Conservation (phyloP, 73 alveolate genomes). For the Stentor coeruleus region DNA sequence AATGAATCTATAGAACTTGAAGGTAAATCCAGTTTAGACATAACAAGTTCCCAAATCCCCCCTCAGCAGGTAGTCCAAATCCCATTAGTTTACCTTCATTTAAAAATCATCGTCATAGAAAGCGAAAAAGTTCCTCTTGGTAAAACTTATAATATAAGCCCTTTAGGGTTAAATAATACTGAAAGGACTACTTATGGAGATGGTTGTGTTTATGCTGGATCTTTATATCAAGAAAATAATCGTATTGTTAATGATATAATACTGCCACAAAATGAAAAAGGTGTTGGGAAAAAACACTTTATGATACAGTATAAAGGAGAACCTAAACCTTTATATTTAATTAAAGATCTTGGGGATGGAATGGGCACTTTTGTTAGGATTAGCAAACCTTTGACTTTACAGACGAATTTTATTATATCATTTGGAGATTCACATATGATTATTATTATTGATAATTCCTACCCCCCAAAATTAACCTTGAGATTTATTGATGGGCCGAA, state of each 20-base stretch:
- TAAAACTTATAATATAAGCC: neutral
- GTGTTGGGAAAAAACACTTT: neutral
- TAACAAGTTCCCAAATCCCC: neutral
- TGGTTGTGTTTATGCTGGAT: neutral
- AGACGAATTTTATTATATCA: constrained; percentile 51
- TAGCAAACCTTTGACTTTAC: constrained; percentile 37
- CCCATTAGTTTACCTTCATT: no score
- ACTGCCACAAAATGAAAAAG: neutral
- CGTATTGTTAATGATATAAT: neutral
- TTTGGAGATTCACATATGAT: constrained; percentile 68
- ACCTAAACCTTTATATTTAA: neutral
- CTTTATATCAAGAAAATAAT: neutral
- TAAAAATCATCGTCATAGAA: neutral
- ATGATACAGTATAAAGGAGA: neutral
- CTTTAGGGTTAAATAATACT: neutral
- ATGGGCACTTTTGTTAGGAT: constrained; percentile 60
- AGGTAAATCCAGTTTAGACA: neutral
- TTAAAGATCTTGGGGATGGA: constrained; percentile 57
- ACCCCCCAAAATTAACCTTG: constrained; percentile 37
- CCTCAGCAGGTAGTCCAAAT: no score
- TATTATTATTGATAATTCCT: constrained; percentile 31
- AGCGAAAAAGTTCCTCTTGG: neutral
- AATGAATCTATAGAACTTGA: neutral
- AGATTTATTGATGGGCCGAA: constrained; percentile 72
- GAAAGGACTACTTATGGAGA: neutral